phyloP scores from a whole-genome alignment of 305 asterid genomes.

The Fraxinus xanthoxyloides region DNA sequence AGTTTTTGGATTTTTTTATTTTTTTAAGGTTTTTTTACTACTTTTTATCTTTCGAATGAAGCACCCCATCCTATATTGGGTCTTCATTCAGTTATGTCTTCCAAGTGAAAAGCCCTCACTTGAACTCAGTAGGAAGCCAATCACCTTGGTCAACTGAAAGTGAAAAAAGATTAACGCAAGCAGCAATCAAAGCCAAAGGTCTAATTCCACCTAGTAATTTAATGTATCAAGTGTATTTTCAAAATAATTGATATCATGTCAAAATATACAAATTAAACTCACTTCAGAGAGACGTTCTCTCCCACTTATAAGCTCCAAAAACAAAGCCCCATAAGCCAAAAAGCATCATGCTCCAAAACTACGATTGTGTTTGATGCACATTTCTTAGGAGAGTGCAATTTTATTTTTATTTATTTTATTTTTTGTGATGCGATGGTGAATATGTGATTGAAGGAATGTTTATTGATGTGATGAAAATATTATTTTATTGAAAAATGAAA shows the following conservation, averaged over 20 bases:
- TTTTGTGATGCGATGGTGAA: too few relatives aligned
- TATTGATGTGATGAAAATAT: too few relatives aligned
- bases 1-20: neutral
- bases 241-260: neutral
- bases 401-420: too few relatives aligned
- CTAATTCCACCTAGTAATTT: neutral
- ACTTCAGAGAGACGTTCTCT: neutral
- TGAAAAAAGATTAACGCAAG: neutral
- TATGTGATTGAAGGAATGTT: too few relatives aligned
- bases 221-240: neutral
- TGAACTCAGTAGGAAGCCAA: neutral
- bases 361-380: too few relatives aligned
- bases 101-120: neutral
- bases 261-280: neutral
- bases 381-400: too few relatives aligned
- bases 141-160: neutral
- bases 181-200: neutral
- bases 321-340: neutral
- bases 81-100: neutral
- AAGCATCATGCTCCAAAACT: neutral
- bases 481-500: too few relatives aligned
- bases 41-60: too few relatives aligned
- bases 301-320: neutral
- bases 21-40: too few relatives aligned
- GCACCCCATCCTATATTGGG: neutral